Evolutionary conservation across 805 yeast genomes (phyloP).

Genomic region (Teunomyces funiuensis): DNA sequence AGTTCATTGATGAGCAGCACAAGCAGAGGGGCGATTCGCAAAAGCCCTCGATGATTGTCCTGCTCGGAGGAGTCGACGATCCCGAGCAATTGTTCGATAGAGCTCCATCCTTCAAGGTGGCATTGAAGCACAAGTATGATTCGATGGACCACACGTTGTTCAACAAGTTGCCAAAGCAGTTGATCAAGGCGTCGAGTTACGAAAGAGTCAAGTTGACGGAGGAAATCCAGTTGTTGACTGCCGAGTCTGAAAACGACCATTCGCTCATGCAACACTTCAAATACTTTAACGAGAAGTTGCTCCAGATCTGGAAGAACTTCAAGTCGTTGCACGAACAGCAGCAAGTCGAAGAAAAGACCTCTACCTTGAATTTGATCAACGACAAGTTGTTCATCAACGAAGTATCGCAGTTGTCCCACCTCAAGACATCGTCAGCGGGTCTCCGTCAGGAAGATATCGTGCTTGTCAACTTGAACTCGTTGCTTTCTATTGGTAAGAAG

Average conservation of each 20-base stretch:
- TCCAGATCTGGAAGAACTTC: slow-evolving; percentile 37
- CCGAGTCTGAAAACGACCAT: slow-evolving; percentile 6
- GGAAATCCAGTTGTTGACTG: slow-evolving; percentile 21
- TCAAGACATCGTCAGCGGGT: slow-evolving; percentile 23
- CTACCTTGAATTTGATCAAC: slow-evolving; percentile 30
- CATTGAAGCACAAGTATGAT: slow-evolving; percentile 6
- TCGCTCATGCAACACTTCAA: slow-evolving; percentile 19
- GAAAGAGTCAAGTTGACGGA: slow-evolving; percentile 20
- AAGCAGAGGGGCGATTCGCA: slow-evolving; percentile 7
- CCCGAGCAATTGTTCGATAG: slow-evolving; percentile 29
- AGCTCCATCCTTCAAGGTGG: slow-evolving; percentile 22
- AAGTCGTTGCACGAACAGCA: slow-evolving; percentile 11
- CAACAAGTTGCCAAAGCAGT: slow-evolving; percentile 20
- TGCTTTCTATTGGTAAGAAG: slow-evolving; percentile 41
- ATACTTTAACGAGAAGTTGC: slow-evolving; percentile 31
- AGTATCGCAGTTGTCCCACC: slow-evolving; percentile 46
- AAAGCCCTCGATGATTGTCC: slow-evolving; percentile 35
- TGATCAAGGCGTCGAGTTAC: slow-evolving; percentile 5
- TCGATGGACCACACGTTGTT: slow-evolving; percentile 14
- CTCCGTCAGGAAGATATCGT: slow-evolving; percentile 23
- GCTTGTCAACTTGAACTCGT: slow-evolving; percentile 43
- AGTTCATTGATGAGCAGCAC: slow-evolving; percentile 23
- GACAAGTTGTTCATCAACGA: slow-evolving; percentile 51
- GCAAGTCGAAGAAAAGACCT: not conserved
- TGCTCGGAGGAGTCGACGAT: slow-evolving; percentile 42